Evolutionary conservation across 805 yeast species (phyloP).

Genomic region (Pichia sporocuriosa): DNA sequence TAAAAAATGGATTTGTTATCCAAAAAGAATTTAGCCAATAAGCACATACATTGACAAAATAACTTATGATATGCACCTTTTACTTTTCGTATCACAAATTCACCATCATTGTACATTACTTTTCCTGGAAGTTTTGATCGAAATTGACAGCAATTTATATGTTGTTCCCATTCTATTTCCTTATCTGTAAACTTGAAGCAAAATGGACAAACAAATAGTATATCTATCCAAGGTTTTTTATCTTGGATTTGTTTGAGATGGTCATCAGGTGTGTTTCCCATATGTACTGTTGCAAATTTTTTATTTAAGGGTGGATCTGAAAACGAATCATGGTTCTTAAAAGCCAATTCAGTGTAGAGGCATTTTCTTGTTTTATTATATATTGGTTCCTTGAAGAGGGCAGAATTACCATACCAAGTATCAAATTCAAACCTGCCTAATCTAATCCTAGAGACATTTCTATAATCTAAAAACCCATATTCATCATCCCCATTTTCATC

Average conservation of each 20-base stretch:
- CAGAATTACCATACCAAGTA: slow-evolving; percentile 87
- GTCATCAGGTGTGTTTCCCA: slow-evolving; percentile 26
- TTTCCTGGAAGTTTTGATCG: slow-evolving; percentile 49
- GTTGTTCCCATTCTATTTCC: slow-evolving; percentile 40
- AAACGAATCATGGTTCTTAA: slow-evolving; percentile 14
- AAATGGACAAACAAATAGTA: slow-evolving; percentile 63
- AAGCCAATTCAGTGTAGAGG: slow-evolving; percentile 19
- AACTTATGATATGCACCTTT: slow-evolving; percentile 58
- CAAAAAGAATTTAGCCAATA: slow-evolving; percentile 81
- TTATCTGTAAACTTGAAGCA: slow-evolving; percentile 77
- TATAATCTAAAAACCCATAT: slow-evolving; percentile 55
- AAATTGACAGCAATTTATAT: slow-evolving; percentile 40
- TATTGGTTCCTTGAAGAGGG: slow-evolving; percentile 47
- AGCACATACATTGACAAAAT: slow-evolving; percentile 74
- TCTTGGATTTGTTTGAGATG: background rate
- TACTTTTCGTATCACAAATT: slow-evolving; percentile 54
- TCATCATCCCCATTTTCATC: slow-evolving; percentile 31
- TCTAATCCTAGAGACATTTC: slow-evolving; percentile 60
- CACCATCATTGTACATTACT: slow-evolving; percentile 56
- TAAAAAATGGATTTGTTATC: slow-evolving; percentile 87
- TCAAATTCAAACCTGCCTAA: slow-evolving; percentile 64
- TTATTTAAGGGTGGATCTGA: slow-evolving; percentile 15
- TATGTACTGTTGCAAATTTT: slow-evolving; percentile 54
- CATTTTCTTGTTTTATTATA: slow-evolving; percentile 21
- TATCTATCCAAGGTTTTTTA: slow-evolving; percentile 46